Evolutionary conservation across 1,284 basidiomycete species (phyloP).

Genomic region (Ganoderma lucidum): DNA sequence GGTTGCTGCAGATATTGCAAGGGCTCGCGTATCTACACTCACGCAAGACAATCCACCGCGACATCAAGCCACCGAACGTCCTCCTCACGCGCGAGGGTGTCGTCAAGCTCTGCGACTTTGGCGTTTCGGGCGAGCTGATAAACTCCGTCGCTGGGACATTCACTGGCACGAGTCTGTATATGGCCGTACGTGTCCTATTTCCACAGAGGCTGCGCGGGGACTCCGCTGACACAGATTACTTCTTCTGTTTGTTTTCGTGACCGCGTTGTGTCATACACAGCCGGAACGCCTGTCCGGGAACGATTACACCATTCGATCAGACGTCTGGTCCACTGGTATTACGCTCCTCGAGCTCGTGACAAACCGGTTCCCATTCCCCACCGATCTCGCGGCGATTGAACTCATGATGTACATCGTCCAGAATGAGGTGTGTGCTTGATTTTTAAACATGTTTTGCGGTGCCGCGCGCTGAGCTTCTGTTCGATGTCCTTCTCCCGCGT

Average conservation of each 20-base stretch:
- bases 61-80: slow-evolving; percentile 98
- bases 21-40: slow-evolving; percentile 94
- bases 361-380: slow-evolving; percentile 96
- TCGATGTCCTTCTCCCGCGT: slow-evolving; percentile 30
- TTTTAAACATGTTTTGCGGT: slow-evolving; percentile 17
- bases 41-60: slow-evolving; percentile 93
- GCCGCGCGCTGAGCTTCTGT: slow-evolving; percentile 23
- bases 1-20: slow-evolving; percentile 72
- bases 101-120: slow-evolving; percentile 96
- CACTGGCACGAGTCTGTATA: slow-evolving; percentile 96
- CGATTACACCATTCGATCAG: slow-evolving; percentile 92
- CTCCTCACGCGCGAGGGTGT: slow-evolving; percentile 87
- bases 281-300: slow-evolving; percentile 93
- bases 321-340: slow-evolving; percentile 98
- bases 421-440: slow-evolving; percentile 62
- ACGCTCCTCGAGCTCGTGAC: slow-evolving; percentile 93
- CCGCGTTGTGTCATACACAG: slow-evolving; percentile 47
- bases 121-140: slow-evolving; percentile 95
- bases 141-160: slow-evolving; percentile 94
- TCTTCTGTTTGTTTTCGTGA: slow-evolving; percentile 17
- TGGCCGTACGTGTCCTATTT: slow-evolving; percentile 78
- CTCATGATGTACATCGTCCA: slow-evolving; percentile 92
- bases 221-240: slow-evolving; percentile 9
- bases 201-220: slow-evolving; percentile 26
- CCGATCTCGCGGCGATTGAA: slow-evolving; percentile 92